Evolutionary conservation across 2,329 filamentous ascomycete genomes (phyloP).

Genomic region (Byssochlamys sp.): DNA sequence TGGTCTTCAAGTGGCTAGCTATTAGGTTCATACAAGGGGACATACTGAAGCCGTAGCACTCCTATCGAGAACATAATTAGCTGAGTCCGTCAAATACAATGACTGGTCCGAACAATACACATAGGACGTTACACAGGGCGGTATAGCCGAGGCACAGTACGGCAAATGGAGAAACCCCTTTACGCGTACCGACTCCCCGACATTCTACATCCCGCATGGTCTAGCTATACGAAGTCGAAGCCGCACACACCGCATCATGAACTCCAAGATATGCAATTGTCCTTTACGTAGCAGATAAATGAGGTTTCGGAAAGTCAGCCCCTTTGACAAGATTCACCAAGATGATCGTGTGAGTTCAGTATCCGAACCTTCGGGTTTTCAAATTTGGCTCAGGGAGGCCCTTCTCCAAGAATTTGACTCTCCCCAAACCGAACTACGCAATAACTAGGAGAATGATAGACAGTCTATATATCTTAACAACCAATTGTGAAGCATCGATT

Average conservation of each 20-base stretch:
- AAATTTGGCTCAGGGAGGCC: background rate
- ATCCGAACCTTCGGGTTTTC: background rate
- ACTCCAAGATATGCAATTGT: background rate
- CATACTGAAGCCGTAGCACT: background rate
- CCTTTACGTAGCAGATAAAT: background rate
- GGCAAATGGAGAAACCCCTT: background rate
- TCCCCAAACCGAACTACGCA: background rate
- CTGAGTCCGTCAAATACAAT: too few species aligned
- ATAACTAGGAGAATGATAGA: background rate
- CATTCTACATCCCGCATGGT: background rate
- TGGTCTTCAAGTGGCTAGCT: too few species aligned
- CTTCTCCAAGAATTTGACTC: background rate
- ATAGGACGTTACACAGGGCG: background rate
- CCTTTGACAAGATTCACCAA: background rate
- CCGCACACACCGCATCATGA: background rate
- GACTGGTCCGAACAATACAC: background rate
- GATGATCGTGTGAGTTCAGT: background rate
- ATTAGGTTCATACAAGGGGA: too few species aligned
- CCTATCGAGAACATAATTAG: background rate
- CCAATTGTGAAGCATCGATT: background rate
- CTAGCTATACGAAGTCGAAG: background rate
- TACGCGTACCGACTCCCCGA: background rate
- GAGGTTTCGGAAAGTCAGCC: background rate
- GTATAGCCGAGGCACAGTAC: background rate
- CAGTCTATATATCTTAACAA: background rate